Evolutionary conservation across 768 basidiomycete species (phyloP).

Genomic region (Cantharellus anzutake): DNA sequence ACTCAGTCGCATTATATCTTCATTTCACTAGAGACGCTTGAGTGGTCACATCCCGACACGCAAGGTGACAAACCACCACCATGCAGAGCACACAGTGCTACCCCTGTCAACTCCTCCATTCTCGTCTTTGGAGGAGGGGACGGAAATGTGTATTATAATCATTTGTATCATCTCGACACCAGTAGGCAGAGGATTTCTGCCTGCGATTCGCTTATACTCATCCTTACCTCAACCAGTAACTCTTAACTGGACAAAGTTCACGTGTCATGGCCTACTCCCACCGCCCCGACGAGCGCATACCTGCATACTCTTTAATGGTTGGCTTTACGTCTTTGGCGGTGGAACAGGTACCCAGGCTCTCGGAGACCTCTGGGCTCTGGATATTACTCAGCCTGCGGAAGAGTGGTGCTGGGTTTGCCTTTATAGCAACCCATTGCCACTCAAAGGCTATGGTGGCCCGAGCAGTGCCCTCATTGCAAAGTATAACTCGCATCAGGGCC

Average conservation of each 20-base stretch:
- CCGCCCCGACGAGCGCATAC: conserved; percentile 76
- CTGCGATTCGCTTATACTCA: neutral
- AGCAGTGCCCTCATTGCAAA: neutral
- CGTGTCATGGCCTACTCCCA: conserved; percentile 15
- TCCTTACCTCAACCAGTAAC: conserved; percentile 10
- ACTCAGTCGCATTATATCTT: neutral
- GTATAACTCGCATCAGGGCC: neutral
- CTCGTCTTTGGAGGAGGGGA: conserved; percentile 80
- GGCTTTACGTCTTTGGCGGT: conserved; percentile 82
- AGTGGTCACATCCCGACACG: conserved; percentile 67
- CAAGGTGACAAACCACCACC: conserved; percentile 65
- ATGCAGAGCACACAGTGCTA: conserved; percentile 75
- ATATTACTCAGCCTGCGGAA: conserved; percentile 28
- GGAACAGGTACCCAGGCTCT: conserved; percentile 82
- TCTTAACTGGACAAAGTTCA: conserved; percentile 16
- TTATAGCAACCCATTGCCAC: neutral
- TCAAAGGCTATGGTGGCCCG: neutral
- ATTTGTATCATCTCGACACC: conserved; percentile 70
- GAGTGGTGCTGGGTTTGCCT: conserved; percentile 29
- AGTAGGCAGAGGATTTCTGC: conserved; percentile 14
- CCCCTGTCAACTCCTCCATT: conserved; percentile 52
- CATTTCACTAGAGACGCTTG: conserved; percentile 52
- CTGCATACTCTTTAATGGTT: conserved; percentile 48
- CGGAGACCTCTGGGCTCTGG: conserved; percentile 79
- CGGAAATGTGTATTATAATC: conserved; percentile 63